Conservation (phyloP, 495 filamentous ascomycete species). For the Penicillium diatomitis region DNA sequence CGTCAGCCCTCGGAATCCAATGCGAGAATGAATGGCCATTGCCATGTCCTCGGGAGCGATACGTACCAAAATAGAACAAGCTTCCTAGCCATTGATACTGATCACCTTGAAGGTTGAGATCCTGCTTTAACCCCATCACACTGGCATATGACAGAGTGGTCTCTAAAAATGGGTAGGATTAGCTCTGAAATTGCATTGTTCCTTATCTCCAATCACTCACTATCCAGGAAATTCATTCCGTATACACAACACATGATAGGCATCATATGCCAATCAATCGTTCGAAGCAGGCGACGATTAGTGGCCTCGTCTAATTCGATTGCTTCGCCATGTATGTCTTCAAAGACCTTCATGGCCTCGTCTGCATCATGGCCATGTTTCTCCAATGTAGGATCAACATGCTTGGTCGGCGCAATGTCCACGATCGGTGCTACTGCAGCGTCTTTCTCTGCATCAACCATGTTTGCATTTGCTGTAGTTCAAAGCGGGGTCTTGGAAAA, state of each 20-base stretch:
- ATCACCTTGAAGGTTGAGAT: slow-evolving; percentile 32
- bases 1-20: too few relatives aligned
- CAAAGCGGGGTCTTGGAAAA: background rate
- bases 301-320: slow-evolving; percentile 46
- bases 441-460: slow-evolving; percentile 17
- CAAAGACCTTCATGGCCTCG: slow-evolving; percentile 50
- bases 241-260: slow-evolving; percentile 54
- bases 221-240: slow-evolving; percentile 57
- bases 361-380: slow-evolving; percentile 51
- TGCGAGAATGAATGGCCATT: too few relatives aligned
- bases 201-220: slow-evolving; percentile 14
- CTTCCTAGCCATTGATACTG: slow-evolving; percentile 48
- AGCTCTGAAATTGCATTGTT: too few relatives aligned
- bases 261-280: slow-evolving; percentile 55
- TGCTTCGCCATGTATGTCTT: slow-evolving; percentile 34
- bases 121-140: slow-evolving; percentile 51
- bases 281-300: slow-evolving; percentile 44
- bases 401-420: slow-evolving; percentile 18
- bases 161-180: slow-evolving; percentile 20
- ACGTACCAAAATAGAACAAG: slow-evolving; percentile 53
- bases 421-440: slow-evolving; percentile 10
- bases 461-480: background rate
- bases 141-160: slow-evolving; percentile 56
- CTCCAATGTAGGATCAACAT: slow-evolving; percentile 29
- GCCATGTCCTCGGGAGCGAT: background rate